These are phyloP conservation scores for Byssochlamys sp. DNA, from an alignment of 2,329 filamentous ascomycete species.

Conservation along the genomic window DNA sequence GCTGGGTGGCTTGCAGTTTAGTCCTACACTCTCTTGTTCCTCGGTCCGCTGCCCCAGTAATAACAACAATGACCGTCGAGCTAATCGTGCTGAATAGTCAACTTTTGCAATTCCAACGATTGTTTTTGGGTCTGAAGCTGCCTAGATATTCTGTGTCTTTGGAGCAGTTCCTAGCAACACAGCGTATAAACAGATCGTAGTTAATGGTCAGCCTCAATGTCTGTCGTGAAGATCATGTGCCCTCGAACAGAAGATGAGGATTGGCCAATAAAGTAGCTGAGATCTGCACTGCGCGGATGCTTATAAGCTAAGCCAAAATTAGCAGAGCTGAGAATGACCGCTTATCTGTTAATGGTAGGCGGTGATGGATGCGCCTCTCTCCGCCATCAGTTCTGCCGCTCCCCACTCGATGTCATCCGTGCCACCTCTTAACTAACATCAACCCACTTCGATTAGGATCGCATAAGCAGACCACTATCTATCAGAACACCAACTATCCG, in stretches of 20 bases:
- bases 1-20: constrained; percentile 11
- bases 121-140: not conserved
- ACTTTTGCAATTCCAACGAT: not conserved
- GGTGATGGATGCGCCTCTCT: constrained; percentile 2
- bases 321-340: not conserved
- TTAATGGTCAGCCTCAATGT: not conserved
- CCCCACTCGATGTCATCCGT: constrained; percentile 1
- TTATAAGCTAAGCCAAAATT: not conserved
- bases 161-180: not conserved
- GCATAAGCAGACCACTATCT: not conserved
- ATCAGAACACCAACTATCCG: not conserved
- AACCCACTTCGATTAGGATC: not conserved
- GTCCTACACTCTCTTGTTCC: not conserved
- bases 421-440: not conserved
- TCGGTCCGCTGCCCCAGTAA: constrained; percentile 5
- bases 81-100: not conserved
- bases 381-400: not conserved
- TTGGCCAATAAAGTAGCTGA: not conserved
- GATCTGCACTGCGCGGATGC: not conserved
- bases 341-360: constrained; percentile 1
- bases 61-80: not conserved
- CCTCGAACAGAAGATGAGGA: not conserved
- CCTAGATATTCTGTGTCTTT: not conserved
- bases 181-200: not conserved
- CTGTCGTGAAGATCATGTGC: not conserved